A percentile compares a stretch with the other conserved stretches of the same genome.
Evolutionary conservation across 148 eudicot species (phyloP).

Genomic region (Hydrangea macrophylla): DNA sequence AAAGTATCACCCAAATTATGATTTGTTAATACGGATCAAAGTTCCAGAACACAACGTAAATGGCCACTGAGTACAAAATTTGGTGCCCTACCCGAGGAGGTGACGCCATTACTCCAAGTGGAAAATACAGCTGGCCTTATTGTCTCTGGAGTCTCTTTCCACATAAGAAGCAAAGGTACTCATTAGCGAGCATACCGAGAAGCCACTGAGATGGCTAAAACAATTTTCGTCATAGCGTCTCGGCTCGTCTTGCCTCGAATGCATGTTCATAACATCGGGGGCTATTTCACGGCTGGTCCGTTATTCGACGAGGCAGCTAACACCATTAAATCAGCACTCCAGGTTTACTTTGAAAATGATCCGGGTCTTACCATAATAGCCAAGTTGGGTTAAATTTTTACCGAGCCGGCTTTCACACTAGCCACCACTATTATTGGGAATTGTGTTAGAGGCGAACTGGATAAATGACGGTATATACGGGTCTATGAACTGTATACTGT

Average conservation of each 20-base stretch:
- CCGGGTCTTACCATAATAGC: conserved; percentile 7
- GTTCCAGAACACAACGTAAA: conserved; percentile 13
- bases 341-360: too few species aligned
- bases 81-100: conserved; percentile 27
- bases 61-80: conserved; percentile 20
- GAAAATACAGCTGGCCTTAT: conserved; percentile 11
- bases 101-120: conserved; percentile 13
- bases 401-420: conserved; percentile 14
- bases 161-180: background rate
- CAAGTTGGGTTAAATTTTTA: conserved; percentile 23
- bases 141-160: conserved; percentile 24
- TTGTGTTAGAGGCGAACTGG: conserved; percentile 23
- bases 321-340: conserved; percentile 4
- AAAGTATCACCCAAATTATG: conserved; percentile 22
- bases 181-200: conserved; percentile 5
- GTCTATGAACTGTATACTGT: conserved; percentile 10
- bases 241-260: conserved; percentile 20
- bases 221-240: conserved; percentile 16
- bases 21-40: conserved; percentile 20
- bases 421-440: conserved; percentile 20
- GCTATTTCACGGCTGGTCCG: conserved; percentile 14
- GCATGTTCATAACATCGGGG: conserved; percentile 26
- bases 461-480: conserved; percentile 24
- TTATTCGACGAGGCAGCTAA: conserved; percentile 10
- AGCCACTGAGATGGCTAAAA: conserved; percentile 12